Conservation (phyloP, 768 basidiomycete genomes). For the Russula griseocarnosa region DNA sequence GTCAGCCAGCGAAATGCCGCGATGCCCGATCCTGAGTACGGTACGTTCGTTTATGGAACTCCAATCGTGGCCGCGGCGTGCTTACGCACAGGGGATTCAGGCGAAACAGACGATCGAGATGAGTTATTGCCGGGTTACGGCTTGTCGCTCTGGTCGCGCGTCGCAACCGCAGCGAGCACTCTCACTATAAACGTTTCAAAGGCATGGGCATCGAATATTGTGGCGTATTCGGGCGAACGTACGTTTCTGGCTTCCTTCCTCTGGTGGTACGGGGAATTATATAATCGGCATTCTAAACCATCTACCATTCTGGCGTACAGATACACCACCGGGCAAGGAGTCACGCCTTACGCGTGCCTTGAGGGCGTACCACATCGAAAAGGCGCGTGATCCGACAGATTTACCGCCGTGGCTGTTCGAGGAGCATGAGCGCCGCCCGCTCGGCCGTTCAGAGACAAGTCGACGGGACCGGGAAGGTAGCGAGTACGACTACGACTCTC, state of each 20-base stretch:
- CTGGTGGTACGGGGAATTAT: not conserved
- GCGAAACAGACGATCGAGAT: conserved; percentile 8
- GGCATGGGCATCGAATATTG: conserved; percentile 43
- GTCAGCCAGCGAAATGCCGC: conserved; percentile 5
- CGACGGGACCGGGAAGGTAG: conserved; percentile 18
- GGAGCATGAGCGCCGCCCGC: conserved; percentile 47
- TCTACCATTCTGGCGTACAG: conserved; percentile 31
- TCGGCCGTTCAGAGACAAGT: conserved; percentile 27
- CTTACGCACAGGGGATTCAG: conserved; percentile 13
- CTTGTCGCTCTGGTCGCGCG: conserved; percentile 51
- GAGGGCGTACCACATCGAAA: conserved; percentile 63
- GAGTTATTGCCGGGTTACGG: conserved; percentile 37
- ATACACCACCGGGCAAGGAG: conserved; percentile 52
- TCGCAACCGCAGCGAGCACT: conserved; percentile 49
- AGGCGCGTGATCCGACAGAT: conserved; percentile 53
- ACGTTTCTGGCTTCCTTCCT: not conserved
- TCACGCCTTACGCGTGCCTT: conserved; percentile 59
- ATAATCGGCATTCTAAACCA: not conserved
- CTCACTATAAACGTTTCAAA: conserved; percentile 56
- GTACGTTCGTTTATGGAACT: conserved; percentile 4
- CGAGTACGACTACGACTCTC: conserved; percentile 26
- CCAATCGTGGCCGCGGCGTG: conserved; percentile 6
- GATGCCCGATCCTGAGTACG: not conserved
- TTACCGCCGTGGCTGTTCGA: conserved; percentile 68
- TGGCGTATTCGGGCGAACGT: conserved; percentile 25